Evolutionary conservation across 2,329 filamentous ascomycete genomes (phyloP).

Genomic region (Cladosporium sp.): DNA sequence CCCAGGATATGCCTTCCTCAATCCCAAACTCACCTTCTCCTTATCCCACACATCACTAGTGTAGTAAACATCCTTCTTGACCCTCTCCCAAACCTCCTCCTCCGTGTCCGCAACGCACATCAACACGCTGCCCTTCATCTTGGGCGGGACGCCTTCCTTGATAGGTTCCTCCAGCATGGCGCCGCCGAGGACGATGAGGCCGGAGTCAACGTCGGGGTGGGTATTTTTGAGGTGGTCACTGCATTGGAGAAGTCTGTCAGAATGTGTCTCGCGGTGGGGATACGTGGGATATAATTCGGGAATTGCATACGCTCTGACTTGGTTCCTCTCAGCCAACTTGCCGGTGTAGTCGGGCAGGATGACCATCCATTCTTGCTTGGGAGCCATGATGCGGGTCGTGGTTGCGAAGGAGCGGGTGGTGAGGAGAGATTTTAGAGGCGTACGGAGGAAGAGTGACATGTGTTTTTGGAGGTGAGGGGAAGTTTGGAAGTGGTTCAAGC

Average conservation of each 20-base stretch:
- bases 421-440: not conserved
- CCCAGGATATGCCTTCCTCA: too few species aligned
- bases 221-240: conserved; percentile 56
- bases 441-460: conserved; percentile 5
- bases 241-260: too few species aligned
- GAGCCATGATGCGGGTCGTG: conserved; percentile 24
- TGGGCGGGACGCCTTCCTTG: conserved; percentile 58
- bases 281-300: not conserved
- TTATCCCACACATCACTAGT: conserved; percentile 72
- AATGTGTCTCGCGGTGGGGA: conserved; percentile 31
- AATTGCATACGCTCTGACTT: conserved; percentile 35
- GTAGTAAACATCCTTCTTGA: conserved; percentile 71
- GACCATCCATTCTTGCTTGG: conserved; percentile 48
- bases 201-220: conserved; percentile 49
- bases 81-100: conserved; percentile 63
- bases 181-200: conserved; percentile 63
- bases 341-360: conserved; percentile 44
- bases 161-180: conserved; percentile 64
- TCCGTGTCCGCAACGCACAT: conserved; percentile 62
- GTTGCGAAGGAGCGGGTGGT: conserved; percentile 18
- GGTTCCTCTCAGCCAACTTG: conserved; percentile 40
- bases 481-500: not conserved
- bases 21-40: conserved; percentile 35
- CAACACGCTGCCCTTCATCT: conserved; percentile 72
- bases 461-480: not conserved